Evolutionary conservation across 2,329 filamentous ascomycete genomes (phyloP).

Genomic region (Lasiodiplodia hormozganensis): DNA sequence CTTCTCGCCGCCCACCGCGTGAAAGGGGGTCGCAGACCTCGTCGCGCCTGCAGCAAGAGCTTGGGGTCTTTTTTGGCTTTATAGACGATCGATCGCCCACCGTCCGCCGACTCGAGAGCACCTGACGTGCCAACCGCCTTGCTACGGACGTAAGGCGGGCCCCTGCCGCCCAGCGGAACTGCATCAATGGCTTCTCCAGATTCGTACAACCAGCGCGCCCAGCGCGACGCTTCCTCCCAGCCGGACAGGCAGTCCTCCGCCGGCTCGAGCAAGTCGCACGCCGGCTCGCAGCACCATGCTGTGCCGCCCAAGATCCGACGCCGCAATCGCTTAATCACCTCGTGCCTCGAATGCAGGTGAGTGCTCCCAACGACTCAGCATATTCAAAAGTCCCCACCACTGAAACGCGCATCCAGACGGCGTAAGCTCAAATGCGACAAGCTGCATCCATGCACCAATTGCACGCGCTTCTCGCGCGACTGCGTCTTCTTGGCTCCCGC

Average conservation of each 20-base stretch:
- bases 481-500: conserved; percentile 71
- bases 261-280: conserved; percentile 17
- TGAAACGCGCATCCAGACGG: conserved; percentile 55
- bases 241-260: conserved; percentile 1
- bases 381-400: conserved; percentile 49
- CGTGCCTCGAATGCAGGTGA: conserved; percentile 45
- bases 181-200: conserved; percentile 28
- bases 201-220: conserved; percentile 13
- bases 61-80: neutral
- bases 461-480: conserved; percentile 58
- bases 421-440: conserved; percentile 83
- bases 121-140: neutral
- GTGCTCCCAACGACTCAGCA: neutral
- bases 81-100: conserved; percentile 24
- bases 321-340: conserved; percentile 47
- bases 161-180: conserved; percentile 20
- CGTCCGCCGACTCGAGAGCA: conserved; percentile 7
- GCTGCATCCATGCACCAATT: conserved; percentile 73
- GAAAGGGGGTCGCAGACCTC: conserved; percentile 6
- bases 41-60: neutral
- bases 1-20: conserved; percentile 1
- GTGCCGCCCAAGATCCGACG: conserved; percentile 40
- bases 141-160: conserved; percentile 28
- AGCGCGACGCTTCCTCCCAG: conserved; percentile 19
- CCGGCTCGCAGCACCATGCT: conserved; percentile 15